These are phyloP conservation scores for Rutstroemia sp. DNA, from an alignment of 2,329 filamentous ascomycete genomes.

Conservation along the genomic window DNA sequence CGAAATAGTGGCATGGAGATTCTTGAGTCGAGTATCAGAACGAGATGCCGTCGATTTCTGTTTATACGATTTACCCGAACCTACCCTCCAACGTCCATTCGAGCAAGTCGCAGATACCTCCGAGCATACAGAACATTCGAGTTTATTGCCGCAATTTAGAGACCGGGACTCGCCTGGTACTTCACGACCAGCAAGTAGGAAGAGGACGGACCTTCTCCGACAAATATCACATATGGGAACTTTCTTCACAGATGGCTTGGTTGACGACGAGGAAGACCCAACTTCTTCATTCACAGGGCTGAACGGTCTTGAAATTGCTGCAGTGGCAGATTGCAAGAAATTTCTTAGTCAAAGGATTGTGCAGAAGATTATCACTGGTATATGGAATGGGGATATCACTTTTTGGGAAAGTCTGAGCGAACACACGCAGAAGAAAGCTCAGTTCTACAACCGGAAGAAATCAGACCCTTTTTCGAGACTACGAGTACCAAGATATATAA, in stretches of 20 bases:
- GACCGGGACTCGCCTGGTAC: conserved; percentile 10
- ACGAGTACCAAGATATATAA: conserved; percentile 76
- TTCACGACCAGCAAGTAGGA: conserved; percentile 17
- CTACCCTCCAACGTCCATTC: neutral
- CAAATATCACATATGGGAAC: conserved; percentile 46
- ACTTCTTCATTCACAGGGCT: conserved; percentile 68
- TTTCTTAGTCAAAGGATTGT: conserved; percentile 76
- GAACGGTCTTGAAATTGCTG: conserved; percentile 82
- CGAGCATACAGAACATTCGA: conserved; percentile 19
- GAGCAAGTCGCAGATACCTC: neutral
- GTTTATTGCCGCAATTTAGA: conserved; percentile 26
- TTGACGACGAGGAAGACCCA: conserved; percentile 51
- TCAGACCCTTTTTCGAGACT: conserved; percentile 69
- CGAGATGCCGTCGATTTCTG: conserved; percentile 68
- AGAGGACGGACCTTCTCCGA: conserved; percentile 31
- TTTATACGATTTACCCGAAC: conserved; percentile 59
- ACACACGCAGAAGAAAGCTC: conserved; percentile 65
- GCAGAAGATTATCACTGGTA: conserved; percentile 74
- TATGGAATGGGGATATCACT: conserved; percentile 80
- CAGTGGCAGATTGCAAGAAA: conserved; percentile 73
- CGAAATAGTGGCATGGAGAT: conserved; percentile 76
- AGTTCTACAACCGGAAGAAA: conserved; percentile 61
- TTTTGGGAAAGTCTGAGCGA: conserved; percentile 79
- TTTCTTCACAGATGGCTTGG: conserved; percentile 32
- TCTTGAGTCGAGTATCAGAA: conserved; percentile 63